phyloP scores from a whole-genome alignment of 139 green algal species.

The Astrephomene gubernaculifera region DNA sequence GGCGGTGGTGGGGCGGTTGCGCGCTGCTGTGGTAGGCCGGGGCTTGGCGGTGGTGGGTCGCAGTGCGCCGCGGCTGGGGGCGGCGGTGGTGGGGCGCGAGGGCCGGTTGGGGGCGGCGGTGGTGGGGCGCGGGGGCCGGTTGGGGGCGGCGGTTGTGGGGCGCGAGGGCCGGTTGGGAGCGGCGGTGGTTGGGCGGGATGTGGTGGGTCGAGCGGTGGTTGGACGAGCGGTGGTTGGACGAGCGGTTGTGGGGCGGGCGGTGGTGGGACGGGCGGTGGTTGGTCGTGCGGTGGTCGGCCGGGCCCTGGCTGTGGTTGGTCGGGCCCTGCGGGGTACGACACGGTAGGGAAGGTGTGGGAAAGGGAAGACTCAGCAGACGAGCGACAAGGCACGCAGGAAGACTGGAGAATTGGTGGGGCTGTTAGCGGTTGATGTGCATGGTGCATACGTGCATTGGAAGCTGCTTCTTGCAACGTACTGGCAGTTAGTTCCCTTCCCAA shows the following conservation, averaged over 20 bases:
- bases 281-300: slow-evolving; percentile 7
- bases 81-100: neutral
- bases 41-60: neutral
- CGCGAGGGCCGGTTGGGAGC: neutral
- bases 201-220: neutral
- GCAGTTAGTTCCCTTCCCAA: too few species aligned
- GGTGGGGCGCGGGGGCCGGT: neutral
- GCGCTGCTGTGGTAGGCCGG: neutral
- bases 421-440: too few species aligned
- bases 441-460: too few species aligned
- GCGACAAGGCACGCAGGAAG: too few species aligned
- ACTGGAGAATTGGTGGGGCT: too few species aligned
- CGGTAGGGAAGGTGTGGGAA: too few species aligned
- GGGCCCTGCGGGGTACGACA: neutral
- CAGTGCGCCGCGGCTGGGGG: neutral
- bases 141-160: slow-evolving; percentile 10
- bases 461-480: too few species aligned
- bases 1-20: neutral
- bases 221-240: neutral
- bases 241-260: neutral
- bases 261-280: neutral
- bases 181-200: neutral
- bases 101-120: neutral
- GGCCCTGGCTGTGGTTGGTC: neutral
- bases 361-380: too few species aligned